These are phyloP conservation scores for Globisporangium iwayamae DNA, from an alignment of 352 stramenopile species.

Conservation along the genomic window DNA sequence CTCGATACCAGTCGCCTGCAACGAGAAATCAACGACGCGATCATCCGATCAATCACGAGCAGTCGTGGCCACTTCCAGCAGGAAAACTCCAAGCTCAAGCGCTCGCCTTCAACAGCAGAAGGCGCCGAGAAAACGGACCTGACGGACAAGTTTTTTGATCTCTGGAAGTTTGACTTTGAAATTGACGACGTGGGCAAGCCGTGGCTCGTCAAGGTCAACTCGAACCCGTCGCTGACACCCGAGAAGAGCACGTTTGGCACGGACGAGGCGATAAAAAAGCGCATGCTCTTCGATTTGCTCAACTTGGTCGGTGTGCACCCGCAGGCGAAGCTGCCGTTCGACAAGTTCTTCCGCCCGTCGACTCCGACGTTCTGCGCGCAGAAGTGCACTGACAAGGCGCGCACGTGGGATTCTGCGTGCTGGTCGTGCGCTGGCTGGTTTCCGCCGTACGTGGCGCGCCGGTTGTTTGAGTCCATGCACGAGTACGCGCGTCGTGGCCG, in stretches of 20 bases:
- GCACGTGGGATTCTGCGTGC: constrained; percentile 62
- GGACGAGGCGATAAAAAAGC: constrained; percentile 67
- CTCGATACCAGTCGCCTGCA: constrained; percentile 64
- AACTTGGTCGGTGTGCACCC: constrained; percentile 67
- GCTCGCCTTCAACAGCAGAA: constrained; percentile 9
- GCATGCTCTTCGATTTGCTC: constrained; percentile 59
- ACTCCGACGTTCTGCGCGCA: constrained; percentile 46
- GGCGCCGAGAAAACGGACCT: constrained; percentile 33
- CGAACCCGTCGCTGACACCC: constrained; percentile 58
- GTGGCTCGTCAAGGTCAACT: constrained; percentile 90
- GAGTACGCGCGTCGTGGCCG: constrained; percentile 69
- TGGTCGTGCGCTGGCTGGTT: constrained; percentile 81
- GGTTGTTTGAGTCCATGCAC: constrained; percentile 45
- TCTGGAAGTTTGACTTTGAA: constrained; percentile 96
- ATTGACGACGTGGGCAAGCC: constrained; percentile 92
- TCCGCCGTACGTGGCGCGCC: constrained; percentile 45
- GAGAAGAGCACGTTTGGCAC: constrained; percentile 51
- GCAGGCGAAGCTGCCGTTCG: constrained; percentile 52
- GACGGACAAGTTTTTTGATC: constrained; percentile 89
- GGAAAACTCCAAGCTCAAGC: constrained; percentile 44
- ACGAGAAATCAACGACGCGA: constrained; percentile 59
- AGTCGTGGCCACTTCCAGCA: constrained; percentile 50
- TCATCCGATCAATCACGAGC: constrained; percentile 59
- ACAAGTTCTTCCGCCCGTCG: constrained; percentile 50
- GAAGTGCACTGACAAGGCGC: constrained; percentile 63